Evolutionary conservation across 2,329 filamentous ascomycete genomes (phyloP).

Genomic region (Aspergillus bombycis): DNA sequence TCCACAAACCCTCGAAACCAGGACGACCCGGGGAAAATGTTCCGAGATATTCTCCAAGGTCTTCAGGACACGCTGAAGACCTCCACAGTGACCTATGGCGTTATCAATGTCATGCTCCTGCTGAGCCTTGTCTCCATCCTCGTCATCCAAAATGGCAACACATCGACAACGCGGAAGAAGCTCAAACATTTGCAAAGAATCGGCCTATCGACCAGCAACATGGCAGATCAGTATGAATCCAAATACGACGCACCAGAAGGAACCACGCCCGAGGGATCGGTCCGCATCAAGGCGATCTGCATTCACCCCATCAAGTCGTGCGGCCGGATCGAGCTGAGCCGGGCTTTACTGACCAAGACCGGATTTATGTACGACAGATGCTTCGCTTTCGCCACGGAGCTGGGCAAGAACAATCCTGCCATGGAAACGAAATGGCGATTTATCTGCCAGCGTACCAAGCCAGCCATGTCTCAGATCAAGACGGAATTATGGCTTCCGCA

Average conservation of each 20-base stretch:
- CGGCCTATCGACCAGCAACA: slow-evolving; percentile 3
- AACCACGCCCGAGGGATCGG: background rate
- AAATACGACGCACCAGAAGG: background rate
- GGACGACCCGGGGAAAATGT: background rate
- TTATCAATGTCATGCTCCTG: background rate
- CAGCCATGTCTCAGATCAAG: slow-evolving; percentile 23
- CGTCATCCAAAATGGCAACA: background rate
- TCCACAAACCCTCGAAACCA: background rate
- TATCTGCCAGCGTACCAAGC: slow-evolving; percentile 30
- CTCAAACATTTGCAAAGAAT: background rate
- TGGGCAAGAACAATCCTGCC: background rate
- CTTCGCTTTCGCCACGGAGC: slow-evolving; percentile 23
- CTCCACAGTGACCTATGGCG: background rate
- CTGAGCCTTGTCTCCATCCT: background rate
- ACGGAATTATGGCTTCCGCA: slow-evolving; percentile 24
- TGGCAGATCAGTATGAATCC: slow-evolving; percentile 4
- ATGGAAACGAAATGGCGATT: slow-evolving; percentile 22
- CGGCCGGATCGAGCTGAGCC: slow-evolving; percentile 21
- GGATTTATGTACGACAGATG: slow-evolving; percentile 27
- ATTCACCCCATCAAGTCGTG: slow-evolving; percentile 29
- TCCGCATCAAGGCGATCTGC: slow-evolving; percentile 24
- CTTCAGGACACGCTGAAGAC: background rate
- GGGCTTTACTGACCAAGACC: slow-evolving; percentile 24
- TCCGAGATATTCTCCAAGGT: background rate
- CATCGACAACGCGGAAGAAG: background rate